Base-by-base conservation (phyloP, 2,329 filamentous ascomycete species). In the Trichoderma oligosporum region DNA sequence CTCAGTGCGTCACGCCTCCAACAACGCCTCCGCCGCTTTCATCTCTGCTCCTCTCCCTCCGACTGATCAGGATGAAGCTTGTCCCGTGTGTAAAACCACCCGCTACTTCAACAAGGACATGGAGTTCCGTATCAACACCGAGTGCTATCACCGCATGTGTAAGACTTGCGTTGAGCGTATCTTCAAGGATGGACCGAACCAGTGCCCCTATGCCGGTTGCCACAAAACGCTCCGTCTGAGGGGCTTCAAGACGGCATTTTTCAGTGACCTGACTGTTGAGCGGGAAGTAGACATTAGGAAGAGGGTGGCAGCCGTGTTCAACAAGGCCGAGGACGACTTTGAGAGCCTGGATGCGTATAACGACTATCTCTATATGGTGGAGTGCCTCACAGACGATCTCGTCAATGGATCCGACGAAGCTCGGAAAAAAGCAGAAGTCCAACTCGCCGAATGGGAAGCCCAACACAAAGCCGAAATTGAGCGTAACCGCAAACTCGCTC, bases 121-220 rank as follows among this genome's bases (percentile, higher is more conserved):
- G 83, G 83, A 87, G 63, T 97, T 99, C 76, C 88, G 94, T 65
- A 92, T 99, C 77, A 97, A 97, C 72, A 91, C 93, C 7, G 91
- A 96, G 79, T 99, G 94, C 82, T 99, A 99, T 79, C 94, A 99
- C 79, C 91, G 91, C 65, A 97, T 99, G 90, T 99, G 94, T 79
- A 88, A 91, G 71, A 92, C 89, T 57, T 99, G 94, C 76, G 92
- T 97, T 39, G 89, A 93, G 73, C 88, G 93, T 56, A 89, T 97
- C 66, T 99, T 97, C 80, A 88, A 88, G 33, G 86, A 90, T 56
- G 94, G 94, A 0, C 94, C 94, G 0, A 90, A 91, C 56, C 89
- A 91, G 61, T 99, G 95, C 70, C 94, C 94, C 1, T 90, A 97
- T 58, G 89, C 90, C 0, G 89, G 88, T 38, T 99, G 94, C 75